Evolutionary conservation across 2,329 filamentous ascomycete species (phyloP), one percentile per base, ranked within the genome.

Genomic region (Aspergillus sp.): DNA sequence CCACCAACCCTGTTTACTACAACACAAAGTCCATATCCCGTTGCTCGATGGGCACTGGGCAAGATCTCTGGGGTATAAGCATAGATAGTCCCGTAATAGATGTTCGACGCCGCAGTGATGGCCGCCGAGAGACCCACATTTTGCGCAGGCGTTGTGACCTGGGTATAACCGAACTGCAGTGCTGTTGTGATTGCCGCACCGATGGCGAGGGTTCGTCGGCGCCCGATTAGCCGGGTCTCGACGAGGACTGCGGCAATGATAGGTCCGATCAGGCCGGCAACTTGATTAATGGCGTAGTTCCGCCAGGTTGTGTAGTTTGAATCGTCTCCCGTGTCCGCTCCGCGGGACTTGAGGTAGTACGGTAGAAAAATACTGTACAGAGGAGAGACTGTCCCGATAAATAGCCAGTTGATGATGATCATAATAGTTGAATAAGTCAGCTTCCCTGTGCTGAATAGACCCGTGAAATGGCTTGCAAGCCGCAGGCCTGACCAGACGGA

Each of bases 351-450:
- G 57, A 96, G 85, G 68, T 95, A 95, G 64, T 95, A 89, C 0
- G 91, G 91, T 18, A 96, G 80, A 75, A 96, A 96, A 49, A 90
- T 89, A 74, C 93, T 95, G 82, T 93, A 96, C 5, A 96, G 83
- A 0, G 90, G 90, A 67, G 93, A 96, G 1, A 88, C 91, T 85
- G 96, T 89, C 52, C 91, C 91, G 64, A 96, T 93, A 12, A 85
- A 87, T 0, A 87, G 82, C 91, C 91, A 96, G 70, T 85, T 86
- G 73, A 92, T 89, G 89, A 89, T 92, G 48, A 93, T 71, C 2
- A 84, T 71, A n/a, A 71, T 62, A 18, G 81, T 64, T 68, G 59
- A 24, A 11, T 53, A 44, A 2, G 43, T 51, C 51, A 48, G 41
- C 13, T 24, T 47, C 8, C 15, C 24, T 2, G 26, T 51, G 20